Evolutionary conservation across 352 stramenopile genomes (phyloP).

Genomic region (Nothophytophthora sp.): DNA sequence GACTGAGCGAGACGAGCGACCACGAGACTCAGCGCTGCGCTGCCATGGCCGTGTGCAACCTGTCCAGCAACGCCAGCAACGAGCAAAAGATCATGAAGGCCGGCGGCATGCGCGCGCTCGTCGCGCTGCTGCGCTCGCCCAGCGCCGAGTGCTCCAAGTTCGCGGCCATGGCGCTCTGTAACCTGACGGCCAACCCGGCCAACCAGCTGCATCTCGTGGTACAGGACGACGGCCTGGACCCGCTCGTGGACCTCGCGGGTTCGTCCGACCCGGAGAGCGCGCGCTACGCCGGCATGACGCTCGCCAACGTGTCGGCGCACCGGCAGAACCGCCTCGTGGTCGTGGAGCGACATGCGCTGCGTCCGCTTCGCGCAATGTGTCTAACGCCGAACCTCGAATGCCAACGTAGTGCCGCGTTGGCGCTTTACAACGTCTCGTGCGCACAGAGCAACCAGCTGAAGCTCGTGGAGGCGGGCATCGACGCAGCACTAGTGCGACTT

Average conservation of each 20-base stretch:
- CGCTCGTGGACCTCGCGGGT: conserved; percentile 80
- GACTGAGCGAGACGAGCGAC: conserved; percentile 42
- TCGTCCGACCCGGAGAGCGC: conserved; percentile 76
- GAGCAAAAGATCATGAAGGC: conserved; percentile 86
- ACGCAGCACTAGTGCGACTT: conserved; percentile 86
- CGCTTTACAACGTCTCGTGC: conserved; percentile 96
- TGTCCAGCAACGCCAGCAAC: conserved; percentile 73
- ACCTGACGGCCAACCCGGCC: conserved; percentile 90
- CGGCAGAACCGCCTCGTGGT: conserved; percentile 88
- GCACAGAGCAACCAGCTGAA: conserved; percentile 89
- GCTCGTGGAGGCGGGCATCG: conserved; percentile 90
- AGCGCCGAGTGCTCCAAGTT: conserved; percentile 80
- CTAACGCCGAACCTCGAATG: conserved; percentile 87
- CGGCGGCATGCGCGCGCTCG: conserved; percentile 59
- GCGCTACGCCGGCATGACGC: conserved; percentile 92
- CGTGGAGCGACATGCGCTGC: conserved; percentile 83
- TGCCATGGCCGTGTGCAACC: conserved; percentile 88
- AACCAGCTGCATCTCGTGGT: conserved; percentile 92
- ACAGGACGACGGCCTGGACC: conserved; percentile 67
- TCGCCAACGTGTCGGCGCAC: conserved; percentile 93
- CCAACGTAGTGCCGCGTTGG: conserved; percentile 89
- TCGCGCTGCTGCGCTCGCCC: conserved; percentile 51
- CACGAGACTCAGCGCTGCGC: conserved; percentile 76
- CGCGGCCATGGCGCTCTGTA: conserved; percentile 94
- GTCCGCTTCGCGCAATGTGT: conserved; percentile 78